Evolutionary conservation across 2,329 filamentous ascomycete genomes (phyloP), one percentile per base, ranked within the genome.

Genomic region (Sarocladium strictum): DNA sequence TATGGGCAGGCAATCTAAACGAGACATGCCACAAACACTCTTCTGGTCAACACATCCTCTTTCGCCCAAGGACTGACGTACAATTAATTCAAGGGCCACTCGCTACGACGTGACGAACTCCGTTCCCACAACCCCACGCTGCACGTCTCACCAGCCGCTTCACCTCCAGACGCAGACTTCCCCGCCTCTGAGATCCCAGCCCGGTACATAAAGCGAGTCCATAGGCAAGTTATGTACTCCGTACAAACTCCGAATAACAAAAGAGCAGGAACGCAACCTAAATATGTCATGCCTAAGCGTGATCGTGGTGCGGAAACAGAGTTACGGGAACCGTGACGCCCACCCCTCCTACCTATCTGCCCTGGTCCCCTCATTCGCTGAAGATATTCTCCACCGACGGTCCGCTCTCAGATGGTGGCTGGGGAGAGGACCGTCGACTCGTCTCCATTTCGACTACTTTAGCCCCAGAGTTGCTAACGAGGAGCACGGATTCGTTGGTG

Each of bases 261-360:
- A 9, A 33, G 9, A 33, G 9, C 32, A 33, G 9, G 9, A 33
- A 33, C 9, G 32, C 10, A 11, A 40, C n/a, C n/a, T n/a, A n/a
- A n/a, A 38, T n/a, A 45, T 51, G 47, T 51, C 47, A 23, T 51
- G 47, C 47, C 23, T 35, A 51, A 51, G 47, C 47, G 47, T 51
- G 27, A 51, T 51, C 47, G 47, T 19, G 27, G 17, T 11, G 47
- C 24, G 11, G 9, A 27, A 51, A 51, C 47, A 33, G 29, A 51
- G 47, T 51, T 51, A n/a, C 47, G 47, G 47, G 47, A 51, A 19
- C 12, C 27, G 35, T n/a, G 4, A 49, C n/a, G 17, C 38, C 38
- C 14, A 43, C 7, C 38, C 38, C 38, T 14, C 23, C 43, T 7
- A 23, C 43, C n/a, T n/a, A n/a, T n/a, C n/a, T n/a, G n/a, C 43